Percentiles rank a stretch among this genome's conserved stretches.
Evolutionary conservation across 768 basidiomycete species (phyloP).

Genomic region (Amyloporia xantha): DNA sequence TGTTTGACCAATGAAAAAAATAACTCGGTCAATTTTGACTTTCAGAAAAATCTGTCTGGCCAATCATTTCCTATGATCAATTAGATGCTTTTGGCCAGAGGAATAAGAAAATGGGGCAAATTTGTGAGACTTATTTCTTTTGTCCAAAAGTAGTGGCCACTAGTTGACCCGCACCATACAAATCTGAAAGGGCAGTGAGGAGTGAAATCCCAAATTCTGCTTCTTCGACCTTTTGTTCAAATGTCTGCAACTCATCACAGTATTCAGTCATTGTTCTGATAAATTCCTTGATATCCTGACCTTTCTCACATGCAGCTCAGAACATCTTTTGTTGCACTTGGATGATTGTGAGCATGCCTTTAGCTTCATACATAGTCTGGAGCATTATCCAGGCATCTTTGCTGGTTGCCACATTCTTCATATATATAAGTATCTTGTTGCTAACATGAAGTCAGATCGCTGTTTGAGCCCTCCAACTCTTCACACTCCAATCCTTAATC

Average conservation of each 20-base stretch:
- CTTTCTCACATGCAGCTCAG: constrained; percentile 23
- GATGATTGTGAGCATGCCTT: constrained; percentile 24
- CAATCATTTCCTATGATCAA: too few species aligned
- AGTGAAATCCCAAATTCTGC: constrained; percentile 26
- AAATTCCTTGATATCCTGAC: constrained; percentile 26
- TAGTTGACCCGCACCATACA: too few species aligned
- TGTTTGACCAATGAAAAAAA: too few species aligned
- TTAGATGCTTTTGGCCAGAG: too few species aligned
- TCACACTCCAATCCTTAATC: constrained; percentile 20
- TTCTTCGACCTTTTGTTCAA: constrained; percentile 21
- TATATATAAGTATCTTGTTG: constrained; percentile 24
- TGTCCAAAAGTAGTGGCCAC: too few species aligned
- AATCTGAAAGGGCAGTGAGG: too few species aligned
- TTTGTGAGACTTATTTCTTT: too few species aligned
- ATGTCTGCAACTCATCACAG: constrained; percentile 18
- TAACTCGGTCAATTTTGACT: too few species aligned
- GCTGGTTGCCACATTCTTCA: constrained; percentile 20
- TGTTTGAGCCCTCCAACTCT: constrained; percentile 26
- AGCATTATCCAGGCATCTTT: constrained; percentile 25
- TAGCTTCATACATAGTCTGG: constrained; percentile 22
- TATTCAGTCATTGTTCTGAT: constrained; percentile 21
- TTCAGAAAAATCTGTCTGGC: too few species aligned
- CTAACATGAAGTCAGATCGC: constrained; percentile 25
- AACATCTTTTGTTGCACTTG: constrained; percentile 22
- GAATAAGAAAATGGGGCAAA: too few species aligned